Base-by-base conservation (phyloP, 129 eudicot species). In the Centrapalus pauciflorus region DNA sequence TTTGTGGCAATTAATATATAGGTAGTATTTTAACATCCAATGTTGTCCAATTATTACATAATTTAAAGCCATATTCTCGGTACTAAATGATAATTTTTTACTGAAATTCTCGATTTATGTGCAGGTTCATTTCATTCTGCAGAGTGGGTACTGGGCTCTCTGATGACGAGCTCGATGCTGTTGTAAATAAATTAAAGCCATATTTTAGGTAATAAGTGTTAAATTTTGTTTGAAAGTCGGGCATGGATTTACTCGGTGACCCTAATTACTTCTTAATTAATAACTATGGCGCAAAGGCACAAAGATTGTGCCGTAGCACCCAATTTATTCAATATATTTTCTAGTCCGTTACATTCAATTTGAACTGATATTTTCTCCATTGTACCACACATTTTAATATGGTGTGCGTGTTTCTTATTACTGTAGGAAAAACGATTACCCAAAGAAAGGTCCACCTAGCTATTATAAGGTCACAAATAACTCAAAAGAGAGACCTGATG, bases 401-500 rank as follows among this genome's bases (percentile, higher is more conserved):
- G 16, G 33, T 14, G 4, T 11, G 16, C 65, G 8, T 43, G 46
- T 20, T 50, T 34, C 17, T 32, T 27, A 23, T 72, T n/a, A 64
- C 14, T 56, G 35, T 85, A 90, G 97, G 84, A 94, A 94, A 66
- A 72, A 82, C 45, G 99, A 94, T 55, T 84, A 93, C 81, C 96
- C 97, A 19, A 94, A 84, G 81, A 86, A 84, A 74, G 51, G 85
- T 55, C 69, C 95, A 27, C 99, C 99, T 46, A 94, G 85, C 75
- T 89, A 78, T 79, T 94, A 89, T 77, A 84, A 89, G 57, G 96
- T 94, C 67, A 94, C 99, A 61, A 94, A 94, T 77, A 83, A 86
- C 77, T 82, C 97, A 24, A 94, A 94, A 80, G 99, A 94, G 86
- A 84, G 97, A 64, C 99, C 99, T 16, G 99, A 94, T 89, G 99